Conservation (phyloP, 179 eudicot species). For the Vitellaria paradoxa region DNA sequence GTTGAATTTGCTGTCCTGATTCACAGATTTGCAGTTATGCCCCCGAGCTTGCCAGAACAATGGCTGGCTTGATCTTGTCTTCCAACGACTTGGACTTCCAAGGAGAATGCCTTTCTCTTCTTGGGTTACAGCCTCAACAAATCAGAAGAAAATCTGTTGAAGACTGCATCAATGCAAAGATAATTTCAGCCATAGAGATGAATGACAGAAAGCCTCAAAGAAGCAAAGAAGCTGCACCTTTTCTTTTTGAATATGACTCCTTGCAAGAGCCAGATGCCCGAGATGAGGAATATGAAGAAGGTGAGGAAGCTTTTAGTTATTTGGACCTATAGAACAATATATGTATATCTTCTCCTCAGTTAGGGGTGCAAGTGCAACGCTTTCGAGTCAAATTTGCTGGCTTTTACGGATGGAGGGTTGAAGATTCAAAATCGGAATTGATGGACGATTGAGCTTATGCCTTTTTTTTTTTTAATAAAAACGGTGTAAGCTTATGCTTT, state of each 20-base stretch:
- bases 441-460: no score
- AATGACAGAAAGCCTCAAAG: conserved; percentile 53
- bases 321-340: conserved; percentile 31
- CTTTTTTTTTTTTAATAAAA: no score
- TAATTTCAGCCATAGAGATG: conserved; percentile 49
- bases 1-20: conserved; percentile 12
- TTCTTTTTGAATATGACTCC: conserved; percentile 53
- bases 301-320: conserved; percentile 41
- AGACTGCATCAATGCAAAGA: conserved; percentile 56
- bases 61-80: conserved; percentile 68
- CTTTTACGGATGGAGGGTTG: no score
- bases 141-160: conserved; percentile 39
- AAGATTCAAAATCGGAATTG: no score
- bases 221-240: conserved; percentile 41
- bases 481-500: no score
- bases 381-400: no score
- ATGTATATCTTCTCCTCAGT: no score
- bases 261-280: conserved; percentile 34
- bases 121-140: conserved; percentile 50
- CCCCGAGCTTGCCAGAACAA: conserved; percentile 91
- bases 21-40: conserved; percentile 73
- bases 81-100: conserved; percentile 64
- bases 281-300: conserved; percentile 49
- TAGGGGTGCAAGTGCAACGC: no score
- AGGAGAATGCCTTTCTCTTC: conserved; percentile 73